Conservation (phyloP, 305 asterid species). For the Fraxinus ornus region DNA sequence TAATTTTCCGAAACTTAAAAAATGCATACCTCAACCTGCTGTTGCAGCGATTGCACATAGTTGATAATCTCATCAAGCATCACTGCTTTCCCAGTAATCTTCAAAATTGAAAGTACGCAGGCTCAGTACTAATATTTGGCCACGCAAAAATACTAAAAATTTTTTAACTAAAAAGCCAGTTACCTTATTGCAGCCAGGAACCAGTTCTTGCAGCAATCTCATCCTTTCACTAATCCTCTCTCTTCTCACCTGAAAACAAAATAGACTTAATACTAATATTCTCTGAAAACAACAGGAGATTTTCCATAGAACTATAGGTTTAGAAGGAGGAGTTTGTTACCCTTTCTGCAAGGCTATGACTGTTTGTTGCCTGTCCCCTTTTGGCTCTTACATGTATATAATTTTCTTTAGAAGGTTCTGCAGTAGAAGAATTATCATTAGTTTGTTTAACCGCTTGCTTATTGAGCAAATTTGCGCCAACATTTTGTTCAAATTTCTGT, state of each 20-base stretch:
- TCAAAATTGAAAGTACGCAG: conserved; percentile 13
- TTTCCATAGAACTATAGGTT: neutral
- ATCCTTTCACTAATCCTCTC: conserved; percentile 94
- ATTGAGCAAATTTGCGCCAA: conserved; percentile 29
- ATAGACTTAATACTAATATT: conserved; percentile 1
- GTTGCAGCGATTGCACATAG: conserved; percentile 88
- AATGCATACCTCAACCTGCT: conserved; percentile 77
- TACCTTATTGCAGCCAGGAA: conserved; percentile 94
- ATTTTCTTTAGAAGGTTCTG: conserved; percentile 63
- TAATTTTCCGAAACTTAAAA: neutral
- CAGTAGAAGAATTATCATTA: conserved; percentile 43
- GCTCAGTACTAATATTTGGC: neutral
- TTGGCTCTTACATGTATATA: conserved; percentile 88
- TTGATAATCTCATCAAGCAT: conserved; percentile 98
- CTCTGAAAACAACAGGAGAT: neutral
- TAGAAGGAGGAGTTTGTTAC: conserved; percentile 32
- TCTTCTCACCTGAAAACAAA: conserved; percentile 68
- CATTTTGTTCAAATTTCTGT: conserved; percentile 44
- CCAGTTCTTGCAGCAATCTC: conserved; percentile 91
- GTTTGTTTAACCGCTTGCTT: conserved; percentile 54
- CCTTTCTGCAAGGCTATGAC: conserved; percentile 98
- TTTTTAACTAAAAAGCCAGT: neutral
- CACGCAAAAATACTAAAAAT: neutral
- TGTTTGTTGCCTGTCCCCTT: conserved; percentile 91
- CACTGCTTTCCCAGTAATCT: conserved; percentile 94